These are phyloP conservation scores for Penicillium bovifimosum DNA, from an alignment of 495 filamentous ascomycete species.

Conservation along the genomic window DNA sequence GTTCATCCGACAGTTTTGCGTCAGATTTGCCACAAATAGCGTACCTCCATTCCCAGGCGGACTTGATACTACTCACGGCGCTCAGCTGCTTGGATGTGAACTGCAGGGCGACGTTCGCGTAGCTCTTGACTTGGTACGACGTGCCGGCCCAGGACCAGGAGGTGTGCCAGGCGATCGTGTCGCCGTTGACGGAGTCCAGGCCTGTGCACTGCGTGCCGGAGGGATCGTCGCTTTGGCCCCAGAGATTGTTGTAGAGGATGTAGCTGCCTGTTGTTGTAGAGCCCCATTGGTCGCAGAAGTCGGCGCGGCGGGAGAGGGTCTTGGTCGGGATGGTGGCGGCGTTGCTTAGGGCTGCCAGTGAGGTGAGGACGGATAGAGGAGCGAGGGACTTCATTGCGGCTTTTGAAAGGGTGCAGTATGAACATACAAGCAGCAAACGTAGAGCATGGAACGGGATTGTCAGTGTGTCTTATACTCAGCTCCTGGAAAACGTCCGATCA, in stretches of 20 bases:
- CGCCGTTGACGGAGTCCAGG: constrained; percentile 42
- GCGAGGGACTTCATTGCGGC: constrained; percentile 34
- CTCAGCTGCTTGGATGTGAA: constrained; percentile 44
- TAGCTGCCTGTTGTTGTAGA: constrained; percentile 40
- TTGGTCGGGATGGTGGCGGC: constrained; percentile 34
- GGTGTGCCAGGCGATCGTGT: constrained; percentile 51
- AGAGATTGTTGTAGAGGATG: constrained; percentile 52
- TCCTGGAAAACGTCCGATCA: not conserved
- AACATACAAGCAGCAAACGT: not conserved
- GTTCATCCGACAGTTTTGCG: not conserved
- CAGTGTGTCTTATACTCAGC: constrained; percentile 8
- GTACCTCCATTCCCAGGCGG: constrained; percentile 51
- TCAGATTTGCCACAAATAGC: not conserved
- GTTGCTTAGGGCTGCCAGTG: constrained; percentile 29
- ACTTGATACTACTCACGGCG: constrained; percentile 45
- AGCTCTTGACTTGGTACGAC: constrained; percentile 53
- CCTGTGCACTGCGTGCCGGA: constrained; percentile 54
- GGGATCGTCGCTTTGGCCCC: constrained; percentile 39
- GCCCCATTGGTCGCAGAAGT: constrained; percentile 49
- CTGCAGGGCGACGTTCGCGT: constrained; percentile 46
- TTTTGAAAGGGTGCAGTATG: not conserved
- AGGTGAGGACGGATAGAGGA: constrained; percentile 20
- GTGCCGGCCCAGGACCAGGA: constrained; percentile 53
- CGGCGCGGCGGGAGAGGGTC: constrained; percentile 36
- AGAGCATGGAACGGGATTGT: not conserved